These are phyloP conservation scores for Leccinum incarnatum DNA, from an alignment of 768 basidiomycete species.

Conservation along the genomic window DNA sequence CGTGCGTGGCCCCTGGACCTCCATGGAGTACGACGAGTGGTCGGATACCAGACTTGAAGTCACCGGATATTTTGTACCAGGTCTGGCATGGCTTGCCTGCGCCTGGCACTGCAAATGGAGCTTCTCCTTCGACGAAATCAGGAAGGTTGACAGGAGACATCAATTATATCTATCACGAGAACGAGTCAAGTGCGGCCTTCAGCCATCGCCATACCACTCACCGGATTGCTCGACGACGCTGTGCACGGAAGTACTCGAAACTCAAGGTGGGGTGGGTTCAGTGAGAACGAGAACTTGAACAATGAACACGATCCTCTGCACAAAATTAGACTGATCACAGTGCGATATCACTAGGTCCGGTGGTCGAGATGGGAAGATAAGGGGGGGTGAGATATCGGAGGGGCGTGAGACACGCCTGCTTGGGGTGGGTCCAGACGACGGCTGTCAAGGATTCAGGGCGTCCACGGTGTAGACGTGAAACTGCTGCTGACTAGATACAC, in stretches of 20 bases:
- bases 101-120: slow-evolving; percentile 23
- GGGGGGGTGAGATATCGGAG: too few species aligned
- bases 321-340: not conserved
- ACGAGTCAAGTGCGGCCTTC: not conserved
- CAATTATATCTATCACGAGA: not conserved
- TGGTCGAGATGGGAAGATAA: too few species aligned
- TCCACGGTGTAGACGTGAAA: too few species aligned
- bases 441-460: too few species aligned
- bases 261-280: not conserved
- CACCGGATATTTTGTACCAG: slow-evolving; percentile 51
- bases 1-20: slow-evolving; percentile 48
- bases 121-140: slow-evolving; percentile 30
- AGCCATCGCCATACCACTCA: not conserved
- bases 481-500: too few species aligned
- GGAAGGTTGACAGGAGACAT: slow-evolving; percentile 31
- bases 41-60: slow-evolving; percentile 34
- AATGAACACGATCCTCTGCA: not conserved
- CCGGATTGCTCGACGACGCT: not conserved
- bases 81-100: slow-evolving; percentile 39
- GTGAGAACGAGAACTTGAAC: not conserved
- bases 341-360: not conserved
- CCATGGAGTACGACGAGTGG: slow-evolving; percentile 55
- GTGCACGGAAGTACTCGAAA: not conserved
- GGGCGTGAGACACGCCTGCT: too few species aligned
- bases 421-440: too few species aligned